Conservation (phyloP, 192 early-diverging fungal species). For the Geranomyces michiganensis region DNA sequence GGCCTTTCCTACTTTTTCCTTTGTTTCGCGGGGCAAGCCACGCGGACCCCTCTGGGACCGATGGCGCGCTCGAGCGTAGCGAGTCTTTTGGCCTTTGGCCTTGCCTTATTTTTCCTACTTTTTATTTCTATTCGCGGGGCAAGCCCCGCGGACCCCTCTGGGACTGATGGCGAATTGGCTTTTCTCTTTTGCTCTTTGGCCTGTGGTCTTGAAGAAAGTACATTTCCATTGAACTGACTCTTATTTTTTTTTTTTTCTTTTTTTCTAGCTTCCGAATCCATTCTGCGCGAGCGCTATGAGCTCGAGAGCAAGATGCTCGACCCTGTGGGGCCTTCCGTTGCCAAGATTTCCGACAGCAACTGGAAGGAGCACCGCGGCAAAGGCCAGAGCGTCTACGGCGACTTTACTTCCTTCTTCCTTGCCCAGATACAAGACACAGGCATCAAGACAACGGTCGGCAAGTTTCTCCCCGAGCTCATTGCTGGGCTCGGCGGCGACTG, state of each 20-base stretch:
- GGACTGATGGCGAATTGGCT: too few species aligned
- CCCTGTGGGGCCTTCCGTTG: slow-evolving; percentile 11
- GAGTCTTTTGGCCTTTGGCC: too few species aligned
- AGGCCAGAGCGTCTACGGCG: slow-evolving; percentile 12
- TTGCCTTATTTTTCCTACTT: too few species aligned
- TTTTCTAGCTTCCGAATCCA: slow-evolving; percentile 5
- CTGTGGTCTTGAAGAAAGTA: too few species aligned
- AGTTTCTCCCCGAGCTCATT: slow-evolving; percentile 8
- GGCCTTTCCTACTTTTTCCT: too few species aligned
- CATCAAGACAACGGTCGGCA: slow-evolving; percentile 22
- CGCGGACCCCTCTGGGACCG: too few species aligned
- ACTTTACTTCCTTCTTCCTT: slow-evolving; percentile 16
- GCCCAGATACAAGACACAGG: slow-evolving; percentile 4
- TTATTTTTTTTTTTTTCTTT: background rate
- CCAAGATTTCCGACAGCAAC: slow-evolving; percentile 12
- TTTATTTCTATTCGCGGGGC: too few species aligned
- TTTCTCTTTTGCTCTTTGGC: too few species aligned
- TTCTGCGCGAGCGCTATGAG: slow-evolving; percentile 24
- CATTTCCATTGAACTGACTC: too few species aligned
- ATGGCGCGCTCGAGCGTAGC: too few species aligned
- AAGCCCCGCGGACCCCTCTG: too few species aligned
- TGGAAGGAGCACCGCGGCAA: slow-evolving; percentile 28
- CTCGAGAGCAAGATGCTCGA: slow-evolving; percentile 22
- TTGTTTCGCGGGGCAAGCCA: too few species aligned
- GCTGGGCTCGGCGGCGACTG: slow-evolving; percentile 13